A percentile compares a stretch with the other conserved stretches of the same genome.
These are phyloP conservation scores for Alloteropsis semialata DNA, from an alignment of 176 grass and related monocot genomes.

Conservation along the genomic window DNA sequence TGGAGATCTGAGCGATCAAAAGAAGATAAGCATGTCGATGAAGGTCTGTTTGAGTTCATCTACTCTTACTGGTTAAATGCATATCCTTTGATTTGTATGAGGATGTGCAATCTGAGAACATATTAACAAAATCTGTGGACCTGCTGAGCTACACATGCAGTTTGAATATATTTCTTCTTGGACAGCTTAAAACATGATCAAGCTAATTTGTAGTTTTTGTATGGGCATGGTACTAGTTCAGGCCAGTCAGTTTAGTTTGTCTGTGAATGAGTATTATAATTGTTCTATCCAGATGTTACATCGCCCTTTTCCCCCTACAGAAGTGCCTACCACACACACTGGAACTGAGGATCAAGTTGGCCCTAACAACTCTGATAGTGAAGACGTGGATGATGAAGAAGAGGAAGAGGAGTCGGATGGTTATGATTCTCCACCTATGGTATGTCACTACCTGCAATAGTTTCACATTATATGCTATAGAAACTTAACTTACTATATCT, in stretches of 20 bases:
- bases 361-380: slow-evolving; percentile 44
- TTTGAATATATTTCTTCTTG: slow-evolving; percentile 14
- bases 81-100: not conserved
- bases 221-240: slow-evolving; percentile 9
- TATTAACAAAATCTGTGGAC: not conserved
- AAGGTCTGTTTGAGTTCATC: slow-evolving; percentile 45
- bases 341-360: slow-evolving; percentile 44
- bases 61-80: slow-evolving; percentile 1
- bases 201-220: slow-evolving; percentile 12
- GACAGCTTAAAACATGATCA: not conserved
- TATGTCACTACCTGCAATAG: slow-evolving; percentile 31
- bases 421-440: slow-evolving; percentile 56
- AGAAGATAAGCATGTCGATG: slow-evolving; percentile 45
- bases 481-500: slow-evolving; percentile 28
- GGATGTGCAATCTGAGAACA: slow-evolving; percentile 2
- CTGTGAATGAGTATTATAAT: not conserved
- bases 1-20: slow-evolving; percentile 48
- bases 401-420: slow-evolving; percentile 56
- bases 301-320: slow-evolving; percentile 20
- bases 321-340: slow-evolving; percentile 22
- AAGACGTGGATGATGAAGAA: slow-evolving; percentile 67
- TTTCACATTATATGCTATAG: not conserved
- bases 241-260: not conserved
- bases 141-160: not conserved
- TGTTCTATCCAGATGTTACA: slow-evolving; percentile 24